Conservation (phyloP, 768 basidiomycete species). For the Mrakia hoshinonis region DNA sequence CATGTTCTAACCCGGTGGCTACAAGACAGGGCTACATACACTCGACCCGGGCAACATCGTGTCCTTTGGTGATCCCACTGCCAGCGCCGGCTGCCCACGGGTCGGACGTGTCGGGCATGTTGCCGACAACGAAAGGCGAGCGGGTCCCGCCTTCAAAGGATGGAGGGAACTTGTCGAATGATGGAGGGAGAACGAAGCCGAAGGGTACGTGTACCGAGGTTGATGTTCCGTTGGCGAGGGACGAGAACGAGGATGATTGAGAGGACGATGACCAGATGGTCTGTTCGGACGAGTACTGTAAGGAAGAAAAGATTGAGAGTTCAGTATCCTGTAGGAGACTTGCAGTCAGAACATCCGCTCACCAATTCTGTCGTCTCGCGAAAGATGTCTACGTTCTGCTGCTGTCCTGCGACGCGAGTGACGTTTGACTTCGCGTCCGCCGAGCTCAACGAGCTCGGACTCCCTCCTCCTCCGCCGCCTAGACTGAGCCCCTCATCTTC, state of each 20-base stretch:
- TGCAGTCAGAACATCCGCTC: neutral
- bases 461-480: neutral
- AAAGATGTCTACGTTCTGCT: neutral
- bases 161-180: neutral
- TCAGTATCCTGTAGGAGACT: neutral
- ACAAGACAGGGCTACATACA: neutral
- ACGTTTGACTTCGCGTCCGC: too few species aligned
- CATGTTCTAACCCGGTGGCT: neutral
- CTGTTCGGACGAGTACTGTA: neutral
- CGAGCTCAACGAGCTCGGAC: too few species aligned
- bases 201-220: neutral
- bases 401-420: neutral
- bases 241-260: neutral
- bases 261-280: neutral
- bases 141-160: neutral
- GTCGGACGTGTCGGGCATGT: neutral
- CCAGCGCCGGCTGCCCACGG: neutral
- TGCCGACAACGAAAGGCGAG: neutral
- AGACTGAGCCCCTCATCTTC: neutral
- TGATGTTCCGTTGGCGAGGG: neutral
- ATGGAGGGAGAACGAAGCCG: conserved; percentile 1
- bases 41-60: neutral
- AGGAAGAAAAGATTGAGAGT: neutral
- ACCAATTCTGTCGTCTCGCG: neutral
- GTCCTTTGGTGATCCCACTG: neutral